phyloP scores from a whole-genome alignment of 2,329 filamentous ascomycete genomes.

The Lachnellula willkommii region DNA sequence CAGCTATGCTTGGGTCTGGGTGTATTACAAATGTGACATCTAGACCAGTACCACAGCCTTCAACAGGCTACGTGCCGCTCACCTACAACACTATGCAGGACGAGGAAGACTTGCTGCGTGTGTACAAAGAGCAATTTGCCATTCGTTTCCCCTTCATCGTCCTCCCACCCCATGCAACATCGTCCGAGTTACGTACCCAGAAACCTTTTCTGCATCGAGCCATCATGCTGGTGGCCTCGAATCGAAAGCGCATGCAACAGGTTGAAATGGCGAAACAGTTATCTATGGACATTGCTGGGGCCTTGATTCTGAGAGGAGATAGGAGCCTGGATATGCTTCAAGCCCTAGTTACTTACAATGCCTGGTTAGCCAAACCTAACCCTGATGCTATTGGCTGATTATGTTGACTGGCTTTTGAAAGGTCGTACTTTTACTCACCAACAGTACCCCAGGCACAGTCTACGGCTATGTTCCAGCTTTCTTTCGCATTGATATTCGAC shows the following conservation, averaged over 20 bases:
- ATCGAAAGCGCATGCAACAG: conserved; percentile 12
- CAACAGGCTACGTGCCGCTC: not conserved
- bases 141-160: conserved; percentile 19
- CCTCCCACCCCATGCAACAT: conserved; percentile 10
- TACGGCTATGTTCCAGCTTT: conserved; percentile 15
- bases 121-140: conserved; percentile 14
- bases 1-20: not conserved
- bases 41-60: conserved; percentile 3
- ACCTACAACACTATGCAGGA: conserved; percentile 1
- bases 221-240: conserved; percentile 14
- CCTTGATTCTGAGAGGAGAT: conserved; percentile 17
- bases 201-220: conserved; percentile 18
- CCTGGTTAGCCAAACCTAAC: conserved; percentile 14
- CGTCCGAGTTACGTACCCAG: conserved; percentile 12
- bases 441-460: conserved; percentile 13
- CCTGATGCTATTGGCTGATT: not conserved
- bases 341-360: conserved; percentile 19
- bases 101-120: conserved; percentile 7
- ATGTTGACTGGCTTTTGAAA: not conserved
- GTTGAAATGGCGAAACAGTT: conserved; percentile 15
- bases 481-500: conserved; percentile 19
- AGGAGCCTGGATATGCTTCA: conserved; percentile 24
- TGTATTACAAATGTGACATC: not conserved
- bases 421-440: conserved; percentile 17
- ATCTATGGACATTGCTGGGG: conserved; percentile 13